phyloP scores from a whole-genome alignment of 805 yeast genomes.

The Candida hispaniensis region DNA sequence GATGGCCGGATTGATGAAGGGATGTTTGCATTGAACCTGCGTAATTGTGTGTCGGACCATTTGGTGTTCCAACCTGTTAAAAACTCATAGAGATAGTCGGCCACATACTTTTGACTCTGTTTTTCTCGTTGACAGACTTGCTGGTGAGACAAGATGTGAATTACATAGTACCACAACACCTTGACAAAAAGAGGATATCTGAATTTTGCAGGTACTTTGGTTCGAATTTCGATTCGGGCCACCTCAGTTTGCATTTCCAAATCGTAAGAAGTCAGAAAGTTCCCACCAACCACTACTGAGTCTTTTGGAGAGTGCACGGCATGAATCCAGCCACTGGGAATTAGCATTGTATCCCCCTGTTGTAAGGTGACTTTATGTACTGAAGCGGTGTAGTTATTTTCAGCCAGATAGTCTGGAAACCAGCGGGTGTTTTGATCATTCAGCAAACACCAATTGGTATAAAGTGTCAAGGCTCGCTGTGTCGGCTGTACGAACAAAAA shows the following conservation, averaged over 20 bases:
- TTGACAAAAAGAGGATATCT: slow-evolving; percentile 67
- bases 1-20: slow-evolving; percentile 3
- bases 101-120: background rate
- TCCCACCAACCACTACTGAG: slow-evolving; percentile 79
- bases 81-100: slow-evolving; percentile 4
- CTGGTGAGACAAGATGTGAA: background rate
- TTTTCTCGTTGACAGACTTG: slow-evolving; percentile 1
- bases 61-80: slow-evolving; percentile 2
- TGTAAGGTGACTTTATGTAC: slow-evolving; percentile 46
- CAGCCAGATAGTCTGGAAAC: slow-evolving; percentile 39
- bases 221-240: slow-evolving; percentile 49
- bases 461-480: slow-evolving; percentile 44
- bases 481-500: slow-evolving; percentile 79
- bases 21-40: slow-evolving; percentile 4
- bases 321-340: slow-evolving; percentile 92
- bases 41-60: slow-evolving; percentile 4
- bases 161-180: slow-evolving; percentile 50
- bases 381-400: slow-evolving; percentile 20
- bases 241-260: slow-evolving; percentile 53
- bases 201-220: slow-evolving; percentile 65
- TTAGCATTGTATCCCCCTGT: slow-evolving; percentile 64
- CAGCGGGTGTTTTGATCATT: slow-evolving; percentile 52
- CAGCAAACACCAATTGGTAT: slow-evolving; percentile 62
- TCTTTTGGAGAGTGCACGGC: slow-evolving; percentile 77
- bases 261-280: slow-evolving; percentile 59